phyloP scores from a whole-genome alignment of 805 yeast species.

The Wickerhamomyces chaumierensis region DNA sequence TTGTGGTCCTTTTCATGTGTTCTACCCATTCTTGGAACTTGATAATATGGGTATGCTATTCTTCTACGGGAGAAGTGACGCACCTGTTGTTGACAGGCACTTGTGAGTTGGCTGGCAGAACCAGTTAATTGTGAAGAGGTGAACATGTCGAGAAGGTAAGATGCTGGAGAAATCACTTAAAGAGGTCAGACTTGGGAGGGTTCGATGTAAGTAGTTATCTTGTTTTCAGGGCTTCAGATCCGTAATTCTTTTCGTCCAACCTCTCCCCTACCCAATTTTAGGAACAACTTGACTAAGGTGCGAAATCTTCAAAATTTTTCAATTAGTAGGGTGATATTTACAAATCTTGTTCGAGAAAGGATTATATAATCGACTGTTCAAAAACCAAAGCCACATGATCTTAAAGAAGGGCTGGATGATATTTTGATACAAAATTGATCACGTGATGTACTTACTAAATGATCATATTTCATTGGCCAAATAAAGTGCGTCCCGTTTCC shows the following conservation, averaged over 20 bases:
- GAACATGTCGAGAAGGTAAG: not conserved
- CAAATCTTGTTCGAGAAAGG: not conserved
- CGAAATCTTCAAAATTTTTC: not conserved
- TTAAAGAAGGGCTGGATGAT: too few species aligned
- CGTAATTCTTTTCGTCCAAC: not conserved
- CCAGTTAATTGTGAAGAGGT: not conserved
- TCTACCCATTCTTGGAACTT: conserved; percentile 30
- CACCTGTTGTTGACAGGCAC: conserved; percentile 21
- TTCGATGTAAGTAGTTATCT: too few species aligned
- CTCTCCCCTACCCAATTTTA: too few species aligned
- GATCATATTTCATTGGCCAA: too few species aligned
- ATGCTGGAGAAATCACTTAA: not conserved
- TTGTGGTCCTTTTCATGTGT: conserved; percentile 30
- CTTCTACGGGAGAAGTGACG: conserved; percentile 39
- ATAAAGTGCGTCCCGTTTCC: too few species aligned
- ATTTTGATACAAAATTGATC: too few species aligned
- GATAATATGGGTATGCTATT: conserved; percentile 43
- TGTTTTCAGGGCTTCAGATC: too few species aligned
- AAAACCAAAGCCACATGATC: too few species aligned
- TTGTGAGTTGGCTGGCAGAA: not conserved
- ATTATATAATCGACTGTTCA: not conserved
- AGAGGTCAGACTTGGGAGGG: too few species aligned
- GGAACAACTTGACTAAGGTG: too few species aligned
- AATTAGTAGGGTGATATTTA: too few species aligned
- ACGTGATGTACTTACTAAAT: too few species aligned